phyloP scores from a whole-genome alignment of 768 basidiomycete species.

The Amanita fuliginea region DNA sequence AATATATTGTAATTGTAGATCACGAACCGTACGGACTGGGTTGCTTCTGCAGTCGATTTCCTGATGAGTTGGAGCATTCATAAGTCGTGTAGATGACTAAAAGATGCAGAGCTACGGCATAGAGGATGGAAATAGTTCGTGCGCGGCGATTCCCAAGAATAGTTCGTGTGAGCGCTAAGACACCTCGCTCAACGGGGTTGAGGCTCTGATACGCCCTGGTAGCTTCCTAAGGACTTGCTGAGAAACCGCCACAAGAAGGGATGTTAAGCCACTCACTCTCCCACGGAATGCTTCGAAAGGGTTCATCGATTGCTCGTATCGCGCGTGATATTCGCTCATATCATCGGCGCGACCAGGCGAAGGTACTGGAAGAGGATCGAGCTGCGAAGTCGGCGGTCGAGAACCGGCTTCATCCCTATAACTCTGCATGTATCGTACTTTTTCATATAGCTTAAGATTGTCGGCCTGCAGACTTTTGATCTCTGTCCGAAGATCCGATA shows the following conservation, averaged over 20 bases:
- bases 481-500: conserved; percentile 88
- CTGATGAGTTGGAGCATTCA: conserved; percentile 51
- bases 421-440: conserved; percentile 97
- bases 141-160: conserved; percentile 86
- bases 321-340: conserved; percentile 78
- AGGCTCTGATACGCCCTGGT: conserved; percentile 86
- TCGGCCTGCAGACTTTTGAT: conserved; percentile 88
- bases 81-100: conserved; percentile 73
- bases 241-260: neutral
- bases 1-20: conserved; percentile 3
- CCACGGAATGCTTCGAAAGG: conserved; percentile 98
- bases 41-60: conserved; percentile 37
- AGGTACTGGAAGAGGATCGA: conserved; percentile 52
- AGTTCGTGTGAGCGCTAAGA: conserved; percentile 73
- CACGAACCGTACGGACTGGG: conserved; percentile 32
- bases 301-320: conserved; percentile 97
- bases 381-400: conserved; percentile 47
- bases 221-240: conserved; percentile 58
- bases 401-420: conserved; percentile 69
- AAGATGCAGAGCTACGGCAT: conserved; percentile 72
- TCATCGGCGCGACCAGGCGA: conserved; percentile 41
- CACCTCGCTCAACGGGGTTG: conserved; percentile 84
- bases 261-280: conserved; percentile 46
- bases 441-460: conserved; percentile 97
- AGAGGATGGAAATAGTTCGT: conserved; percentile 82